Evolutionary conservation across 371 early-diverging fungal genomes (phyloP).

Genomic region (Zopfochytrium polystomum): DNA sequence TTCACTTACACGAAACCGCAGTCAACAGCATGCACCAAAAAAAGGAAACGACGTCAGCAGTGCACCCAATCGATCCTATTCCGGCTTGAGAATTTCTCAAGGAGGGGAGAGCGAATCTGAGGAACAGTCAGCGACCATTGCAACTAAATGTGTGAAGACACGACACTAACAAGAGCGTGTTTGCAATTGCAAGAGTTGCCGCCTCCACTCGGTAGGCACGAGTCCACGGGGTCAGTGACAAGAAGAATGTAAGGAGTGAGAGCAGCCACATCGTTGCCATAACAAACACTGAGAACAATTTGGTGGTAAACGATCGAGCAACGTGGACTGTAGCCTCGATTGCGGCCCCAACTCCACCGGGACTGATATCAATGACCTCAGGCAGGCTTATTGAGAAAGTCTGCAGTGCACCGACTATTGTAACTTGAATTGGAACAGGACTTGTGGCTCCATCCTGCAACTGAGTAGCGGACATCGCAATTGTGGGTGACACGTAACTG

Average conservation of each 20-base stretch:
- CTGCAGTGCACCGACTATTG: conserved; percentile 17
- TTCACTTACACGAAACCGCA: conserved; percentile 10
- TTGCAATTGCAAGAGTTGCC: conserved; percentile 32
- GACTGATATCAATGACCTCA: background rate
- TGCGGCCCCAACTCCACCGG: background rate
- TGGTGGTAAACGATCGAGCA: conserved; percentile 21
- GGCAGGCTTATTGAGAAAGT: conserved; percentile 13
- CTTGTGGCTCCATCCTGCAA: too few relatives aligned
- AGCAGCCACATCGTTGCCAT: conserved; percentile 36
- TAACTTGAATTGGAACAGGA: conserved; percentile 9
- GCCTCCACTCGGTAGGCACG: conserved; percentile 35
- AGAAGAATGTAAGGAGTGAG: conserved; percentile 20
- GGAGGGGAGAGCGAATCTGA: conserved; percentile 33
- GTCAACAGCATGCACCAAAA: conserved; percentile 30
- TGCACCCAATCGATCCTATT: conserved; percentile 30
- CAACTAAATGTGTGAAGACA: background rate
- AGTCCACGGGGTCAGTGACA: conserved; percentile 32
- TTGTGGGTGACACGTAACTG: conserved; percentile 11
- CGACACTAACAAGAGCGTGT: conserved; percentile 18
- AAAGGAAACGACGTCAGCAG: conserved; percentile 36
- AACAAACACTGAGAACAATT: conserved; percentile 28
- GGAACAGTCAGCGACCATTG: background rate
- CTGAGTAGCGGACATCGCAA: background rate
- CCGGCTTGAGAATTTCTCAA: conserved; percentile 38
- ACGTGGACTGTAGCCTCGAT: conserved; percentile 7